Evolutionary conservation across 2,329 filamentous ascomycete species (phyloP).

Genomic region (Hysterium pulicare): DNA sequence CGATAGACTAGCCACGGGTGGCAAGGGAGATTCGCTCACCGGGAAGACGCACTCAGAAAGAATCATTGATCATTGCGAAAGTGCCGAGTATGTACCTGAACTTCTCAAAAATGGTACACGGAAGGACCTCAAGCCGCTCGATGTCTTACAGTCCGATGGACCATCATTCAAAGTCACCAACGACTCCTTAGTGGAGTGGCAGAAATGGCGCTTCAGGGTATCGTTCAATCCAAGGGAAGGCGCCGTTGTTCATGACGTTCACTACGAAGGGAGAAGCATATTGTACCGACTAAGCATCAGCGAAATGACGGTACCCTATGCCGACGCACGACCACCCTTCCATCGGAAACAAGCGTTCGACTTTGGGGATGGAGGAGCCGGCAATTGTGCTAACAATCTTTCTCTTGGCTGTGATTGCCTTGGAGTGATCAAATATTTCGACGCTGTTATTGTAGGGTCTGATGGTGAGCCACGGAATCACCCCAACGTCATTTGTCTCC

Average conservation of each 20-base stretch:
- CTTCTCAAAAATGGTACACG: slow-evolving; percentile 36
- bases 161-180: slow-evolving; percentile 60
- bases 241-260: slow-evolving; percentile 66
- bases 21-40: slow-evolving; percentile 34
- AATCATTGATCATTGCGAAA: slow-evolving; percentile 48
- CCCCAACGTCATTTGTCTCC: slow-evolving; percentile 64
- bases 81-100: slow-evolving; percentile 50
- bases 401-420: slow-evolving; percentile 66
- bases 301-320: slow-evolving; percentile 69
- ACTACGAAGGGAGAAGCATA: slow-evolving; percentile 63
- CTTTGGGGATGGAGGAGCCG: slow-evolving; percentile 66
- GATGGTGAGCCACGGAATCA: slow-evolving; percentile 54
- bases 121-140: slow-evolving; percentile 60
- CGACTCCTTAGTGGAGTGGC: slow-evolving; percentile 44
- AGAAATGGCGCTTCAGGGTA: slow-evolving; percentile 44
- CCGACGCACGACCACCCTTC: slow-evolving; percentile 60
- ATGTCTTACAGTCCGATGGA: slow-evolving; percentile 68
- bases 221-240: slow-evolving; percentile 52
- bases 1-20: slow-evolving; percentile 36
- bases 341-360: slow-evolving; percentile 71
- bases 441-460: slow-evolving; percentile 51
- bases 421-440: slow-evolving; percentile 65
- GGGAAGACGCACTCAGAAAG: slow-evolving; percentile 38
- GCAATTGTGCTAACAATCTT: slow-evolving; percentile 65
- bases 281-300: slow-evolving; percentile 65